Evolutionary conservation across 306 rosid genomes (phyloP).

Genomic region (Cajanus cajan): DNA sequence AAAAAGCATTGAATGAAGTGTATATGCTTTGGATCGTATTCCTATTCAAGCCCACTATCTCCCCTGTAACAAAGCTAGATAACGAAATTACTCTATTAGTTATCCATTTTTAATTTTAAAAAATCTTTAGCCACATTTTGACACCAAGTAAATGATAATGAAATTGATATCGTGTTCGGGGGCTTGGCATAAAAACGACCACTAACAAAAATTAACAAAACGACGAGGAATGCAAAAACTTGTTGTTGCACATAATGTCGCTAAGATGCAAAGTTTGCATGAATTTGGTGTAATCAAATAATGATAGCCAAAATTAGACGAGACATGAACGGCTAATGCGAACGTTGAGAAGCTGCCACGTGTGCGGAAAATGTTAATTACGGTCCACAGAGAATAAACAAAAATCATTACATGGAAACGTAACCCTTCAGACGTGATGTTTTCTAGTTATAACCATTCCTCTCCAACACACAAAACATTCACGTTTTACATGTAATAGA

Average conservation of each 20-base stretch:
- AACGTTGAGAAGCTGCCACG: conserved; percentile 15
- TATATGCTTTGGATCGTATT: no score
- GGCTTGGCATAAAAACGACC: no score
- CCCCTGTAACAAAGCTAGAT: no score
- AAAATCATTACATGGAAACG: neutral
- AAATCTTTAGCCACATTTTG: no score
- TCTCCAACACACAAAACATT: neutral
- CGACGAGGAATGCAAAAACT: neutral
- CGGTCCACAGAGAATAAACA: neutral
- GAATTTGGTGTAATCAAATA: neutral
- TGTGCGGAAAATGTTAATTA: neutral
- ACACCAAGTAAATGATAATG: no score
- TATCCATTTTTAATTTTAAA: no score
- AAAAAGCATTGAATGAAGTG: no score
- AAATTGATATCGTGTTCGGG: no score
- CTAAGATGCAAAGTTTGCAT: neutral
- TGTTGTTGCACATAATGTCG: neutral
- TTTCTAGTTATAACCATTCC: neutral
- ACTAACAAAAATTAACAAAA: neutral
- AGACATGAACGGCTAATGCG: neutral
- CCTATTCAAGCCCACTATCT: no score
- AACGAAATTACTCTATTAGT: no score
- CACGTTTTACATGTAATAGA: neutral
- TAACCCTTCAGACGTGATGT: neutral
- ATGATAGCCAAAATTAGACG: neutral